Conservation (phyloP, 768 basidiomycete species). For the Rossbeevera mucosa region DNA sequence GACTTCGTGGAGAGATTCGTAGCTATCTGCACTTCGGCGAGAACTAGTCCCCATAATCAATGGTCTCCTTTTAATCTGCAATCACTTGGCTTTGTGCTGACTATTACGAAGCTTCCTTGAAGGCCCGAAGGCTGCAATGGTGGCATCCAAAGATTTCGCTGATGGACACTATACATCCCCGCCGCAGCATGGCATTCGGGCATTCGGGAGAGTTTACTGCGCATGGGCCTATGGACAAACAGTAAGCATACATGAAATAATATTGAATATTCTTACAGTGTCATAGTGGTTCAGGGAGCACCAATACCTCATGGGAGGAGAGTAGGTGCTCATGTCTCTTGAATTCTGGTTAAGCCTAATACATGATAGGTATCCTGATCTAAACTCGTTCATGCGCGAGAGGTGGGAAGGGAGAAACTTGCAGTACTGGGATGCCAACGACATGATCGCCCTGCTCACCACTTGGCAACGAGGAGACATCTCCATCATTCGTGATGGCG, state of each 20-base stretch:
- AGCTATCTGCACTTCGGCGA: conserved; percentile 49
- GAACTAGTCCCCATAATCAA: conserved; percentile 53
- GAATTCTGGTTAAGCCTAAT: not conserved
- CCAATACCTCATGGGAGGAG: conserved; percentile 39
- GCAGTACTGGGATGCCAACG: conserved; percentile 50
- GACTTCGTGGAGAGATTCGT: conserved; percentile 48
- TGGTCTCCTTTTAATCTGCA: conserved; percentile 32
- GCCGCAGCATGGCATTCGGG: conserved; percentile 49
- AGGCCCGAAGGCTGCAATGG: conserved; percentile 52
- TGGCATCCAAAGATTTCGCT: conserved; percentile 51
- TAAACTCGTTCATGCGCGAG: conserved; percentile 47
- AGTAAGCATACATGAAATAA: conserved; percentile 27
- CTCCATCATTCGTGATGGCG: conserved; percentile 41
- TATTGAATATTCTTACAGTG: not conserved
- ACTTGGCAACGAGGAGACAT: conserved; percentile 55
- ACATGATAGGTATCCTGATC: conserved; percentile 39
- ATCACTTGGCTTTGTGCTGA: not conserved
- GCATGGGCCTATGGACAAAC: conserved; percentile 61
- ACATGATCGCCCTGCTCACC: conserved; percentile 44
- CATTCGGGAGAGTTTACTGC: conserved; percentile 54
- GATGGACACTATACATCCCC: conserved; percentile 47
- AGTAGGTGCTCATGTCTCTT: conserved; percentile 25
- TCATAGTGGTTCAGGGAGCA: conserved; percentile 54
- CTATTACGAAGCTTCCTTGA: conserved; percentile 49
- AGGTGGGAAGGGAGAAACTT: conserved; percentile 47